Percentiles rank a stretch among this genome's conserved stretches.
phyloP scores from a whole-genome alignment of 2,329 filamentous ascomycete genomes.

The Apiospora koreana region DNA sequence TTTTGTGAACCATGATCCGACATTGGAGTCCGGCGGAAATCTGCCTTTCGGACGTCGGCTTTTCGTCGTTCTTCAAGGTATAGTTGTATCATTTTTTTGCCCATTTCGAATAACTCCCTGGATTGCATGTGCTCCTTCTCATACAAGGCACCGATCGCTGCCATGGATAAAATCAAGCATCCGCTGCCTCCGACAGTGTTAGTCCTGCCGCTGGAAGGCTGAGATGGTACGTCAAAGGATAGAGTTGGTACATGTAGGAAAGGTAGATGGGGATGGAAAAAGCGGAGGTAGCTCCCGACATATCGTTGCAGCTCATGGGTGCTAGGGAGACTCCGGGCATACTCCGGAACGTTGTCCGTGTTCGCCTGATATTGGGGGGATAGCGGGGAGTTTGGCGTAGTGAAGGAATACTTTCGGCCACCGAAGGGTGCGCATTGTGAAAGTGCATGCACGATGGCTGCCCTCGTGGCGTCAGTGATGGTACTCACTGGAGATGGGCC shows the following conservation, averaged over 20 bases:
- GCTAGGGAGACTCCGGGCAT: constrained; percentile 68
- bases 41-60: constrained; percentile 71
- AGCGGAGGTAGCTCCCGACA: constrained; percentile 85
- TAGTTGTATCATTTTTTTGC: constrained; percentile 92
- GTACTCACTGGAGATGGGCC: constrained; percentile 51
- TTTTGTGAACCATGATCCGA: constrained; percentile 48
- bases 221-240: constrained; percentile 79
- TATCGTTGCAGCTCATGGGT: constrained; percentile 87
- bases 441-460: constrained; percentile 60
- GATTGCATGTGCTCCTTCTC: constrained; percentile 80
- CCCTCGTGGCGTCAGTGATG: constrained; percentile 66
- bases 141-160: constrained; percentile 73
- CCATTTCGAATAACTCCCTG: constrained; percentile 84
- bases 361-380: constrained; percentile 52
- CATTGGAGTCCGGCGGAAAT: constrained; percentile 53
- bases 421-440: constrained; percentile 58
- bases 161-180: constrained; percentile 85
- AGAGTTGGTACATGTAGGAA: constrained; percentile 91
- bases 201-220: constrained; percentile 62
- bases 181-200: constrained; percentile 74
- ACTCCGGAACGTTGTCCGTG: constrained; percentile 50
- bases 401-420: constrained; percentile 65
- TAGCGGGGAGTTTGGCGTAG: constrained; percentile 55
- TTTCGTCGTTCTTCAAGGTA: constrained; percentile 91
- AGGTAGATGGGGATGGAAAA: constrained; percentile 93